These are phyloP conservation scores for Byssoonygena ceratinophila DNA, from an alignment of 2,329 filamentous ascomycete species.

Conservation along the genomic window DNA sequence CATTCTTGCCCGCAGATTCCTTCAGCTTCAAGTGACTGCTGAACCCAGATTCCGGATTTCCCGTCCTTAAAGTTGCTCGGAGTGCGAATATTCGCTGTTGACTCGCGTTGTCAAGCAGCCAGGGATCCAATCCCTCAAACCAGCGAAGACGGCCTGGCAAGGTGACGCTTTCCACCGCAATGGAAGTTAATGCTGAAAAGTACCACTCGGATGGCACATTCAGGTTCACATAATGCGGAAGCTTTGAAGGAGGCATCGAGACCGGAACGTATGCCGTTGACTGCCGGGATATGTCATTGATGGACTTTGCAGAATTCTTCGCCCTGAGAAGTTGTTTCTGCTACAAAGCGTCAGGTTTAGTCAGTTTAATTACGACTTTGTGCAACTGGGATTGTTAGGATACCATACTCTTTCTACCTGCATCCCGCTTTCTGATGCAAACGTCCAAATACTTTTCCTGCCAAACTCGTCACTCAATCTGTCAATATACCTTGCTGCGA, in stretches of 20 bases:
- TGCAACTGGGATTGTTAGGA: background rate
- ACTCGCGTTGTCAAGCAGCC: conserved; percentile 51
- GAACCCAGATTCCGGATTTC: conserved; percentile 21
- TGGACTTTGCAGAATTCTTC: conserved; percentile 62
- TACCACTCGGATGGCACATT: conserved; percentile 65
- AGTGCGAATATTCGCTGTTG: conserved; percentile 68
- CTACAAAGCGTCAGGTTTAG: conserved; percentile 19
- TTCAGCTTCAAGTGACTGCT: background rate
- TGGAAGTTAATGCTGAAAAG: conserved; percentile 61
- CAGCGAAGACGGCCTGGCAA: conserved; percentile 54
- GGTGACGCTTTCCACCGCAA: conserved; percentile 67
- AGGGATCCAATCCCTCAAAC: conserved; percentile 30
- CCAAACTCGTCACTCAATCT: conserved; percentile 79
- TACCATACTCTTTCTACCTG: conserved; percentile 45
- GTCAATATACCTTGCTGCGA: conserved; percentile 62
- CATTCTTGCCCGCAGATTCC: background rate
- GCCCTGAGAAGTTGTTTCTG: conserved; percentile 54
- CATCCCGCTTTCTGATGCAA: conserved; percentile 61
- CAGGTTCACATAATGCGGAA: conserved; percentile 51
- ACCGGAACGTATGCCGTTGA: conserved; percentile 72
- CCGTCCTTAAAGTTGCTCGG: conserved; percentile 50
- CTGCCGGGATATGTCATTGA: conserved; percentile 58
- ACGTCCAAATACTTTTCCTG: conserved; percentile 77
- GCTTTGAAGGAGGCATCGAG: conserved; percentile 46
- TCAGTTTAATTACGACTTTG: background rate